A percentile compares a stretch with the other conserved stretches of the same genome.
phyloP scores from a whole-genome alignment of 2,329 filamentous ascomycete species.

The Paracamarosporium sp. region DNA sequence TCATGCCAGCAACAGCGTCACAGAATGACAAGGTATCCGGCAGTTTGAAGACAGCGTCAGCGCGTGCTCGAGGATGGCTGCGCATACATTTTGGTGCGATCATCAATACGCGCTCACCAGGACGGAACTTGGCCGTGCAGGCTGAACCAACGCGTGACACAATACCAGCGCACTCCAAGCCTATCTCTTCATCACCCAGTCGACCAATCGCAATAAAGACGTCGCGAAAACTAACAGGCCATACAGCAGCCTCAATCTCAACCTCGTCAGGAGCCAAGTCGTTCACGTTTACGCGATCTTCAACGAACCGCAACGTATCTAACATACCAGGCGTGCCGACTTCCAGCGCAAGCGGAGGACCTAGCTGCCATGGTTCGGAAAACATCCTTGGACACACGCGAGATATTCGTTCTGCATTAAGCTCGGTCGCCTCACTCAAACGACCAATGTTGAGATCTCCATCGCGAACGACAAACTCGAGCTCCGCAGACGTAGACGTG shows the following conservation, averaged over 20 bases:
- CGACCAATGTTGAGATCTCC: conserved; percentile 7
- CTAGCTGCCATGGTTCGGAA: conserved; percentile 4
- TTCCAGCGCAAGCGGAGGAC: conserved; percentile 18
- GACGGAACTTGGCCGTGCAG: too few relatives aligned
- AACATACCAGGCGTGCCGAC: conserved; percentile 13
- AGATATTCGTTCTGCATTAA: conserved; percentile 1
- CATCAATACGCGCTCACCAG: too few relatives aligned
- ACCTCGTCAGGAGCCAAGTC: conserved; percentile 11
- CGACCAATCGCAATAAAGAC: conserved; percentile 33
- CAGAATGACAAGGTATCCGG: too few relatives aligned
- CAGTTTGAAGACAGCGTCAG: too few relatives aligned
- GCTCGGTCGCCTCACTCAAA: not conserved
- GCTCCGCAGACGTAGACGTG: too few relatives aligned
- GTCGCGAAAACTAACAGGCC: conserved; percentile 19
- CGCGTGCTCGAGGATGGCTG: too few relatives aligned
- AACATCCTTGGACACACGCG: not conserved
- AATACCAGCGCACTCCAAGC: conserved; percentile 4
- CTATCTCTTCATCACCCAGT: conserved; percentile 20
- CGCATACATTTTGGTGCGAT: too few relatives aligned
- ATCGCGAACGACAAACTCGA: too few relatives aligned
- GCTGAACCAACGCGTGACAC: too few relatives aligned
- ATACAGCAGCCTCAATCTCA: conserved; percentile 12
- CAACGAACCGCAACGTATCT: conserved; percentile 13
- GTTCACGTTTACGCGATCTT: conserved; percentile 6
- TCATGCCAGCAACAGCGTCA: too few relatives aligned